These are phyloP conservation scores for Neonectria magnoliae DNA, from an alignment of 2,329 filamentous ascomycete genomes.

Conservation along the genomic window DNA sequence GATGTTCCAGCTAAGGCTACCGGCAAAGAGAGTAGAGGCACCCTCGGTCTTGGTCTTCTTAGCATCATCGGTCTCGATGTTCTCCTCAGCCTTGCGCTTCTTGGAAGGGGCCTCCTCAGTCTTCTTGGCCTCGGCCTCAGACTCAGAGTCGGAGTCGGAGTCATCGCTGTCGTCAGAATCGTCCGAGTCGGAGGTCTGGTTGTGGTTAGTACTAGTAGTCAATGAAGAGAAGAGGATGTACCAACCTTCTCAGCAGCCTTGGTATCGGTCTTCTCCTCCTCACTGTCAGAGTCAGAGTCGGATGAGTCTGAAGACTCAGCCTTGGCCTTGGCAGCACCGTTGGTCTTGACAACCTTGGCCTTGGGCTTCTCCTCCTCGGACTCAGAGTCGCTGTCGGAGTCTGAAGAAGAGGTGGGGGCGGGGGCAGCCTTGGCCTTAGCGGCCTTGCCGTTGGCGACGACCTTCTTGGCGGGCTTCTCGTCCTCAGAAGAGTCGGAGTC, in stretches of 20 bases:
- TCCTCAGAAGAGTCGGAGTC: conserved; percentile 54
- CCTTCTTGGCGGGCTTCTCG: conserved; percentile 52
- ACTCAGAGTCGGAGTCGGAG: conserved; percentile 49
- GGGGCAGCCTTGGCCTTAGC: conserved; percentile 42
- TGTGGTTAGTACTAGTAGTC: conserved; percentile 13
- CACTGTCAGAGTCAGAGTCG: conserved; percentile 49
- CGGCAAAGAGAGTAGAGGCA: conserved; percentile 79
- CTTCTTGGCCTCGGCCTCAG: conserved; percentile 49
- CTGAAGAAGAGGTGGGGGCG: conserved; percentile 42
- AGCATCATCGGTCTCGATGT: conserved; percentile 56
- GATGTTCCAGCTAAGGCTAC: conserved; percentile 90
- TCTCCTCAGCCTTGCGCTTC: conserved; percentile 61
- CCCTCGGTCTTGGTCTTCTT: conserved; percentile 76
- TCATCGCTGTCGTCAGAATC: conserved; percentile 46
- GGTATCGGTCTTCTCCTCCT: conserved; percentile 48
- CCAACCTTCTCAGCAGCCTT: conserved; percentile 49
- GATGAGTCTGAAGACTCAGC: conserved; percentile 42
- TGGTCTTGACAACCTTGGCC: conserved; percentile 42
- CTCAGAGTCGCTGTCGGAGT: conserved; percentile 48
- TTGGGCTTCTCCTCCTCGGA: conserved; percentile 49
- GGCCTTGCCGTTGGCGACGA: conserved; percentile 45
- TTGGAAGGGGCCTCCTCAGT: conserved; percentile 54
- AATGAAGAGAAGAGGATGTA: conserved; percentile 3
- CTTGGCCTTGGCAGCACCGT: conserved; percentile 41
- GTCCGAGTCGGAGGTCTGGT: conserved; percentile 45